Evolutionary conservation across 1,284 basidiomycete species (phyloP).

Genomic region (Heimioporus retisporus): DNA sequence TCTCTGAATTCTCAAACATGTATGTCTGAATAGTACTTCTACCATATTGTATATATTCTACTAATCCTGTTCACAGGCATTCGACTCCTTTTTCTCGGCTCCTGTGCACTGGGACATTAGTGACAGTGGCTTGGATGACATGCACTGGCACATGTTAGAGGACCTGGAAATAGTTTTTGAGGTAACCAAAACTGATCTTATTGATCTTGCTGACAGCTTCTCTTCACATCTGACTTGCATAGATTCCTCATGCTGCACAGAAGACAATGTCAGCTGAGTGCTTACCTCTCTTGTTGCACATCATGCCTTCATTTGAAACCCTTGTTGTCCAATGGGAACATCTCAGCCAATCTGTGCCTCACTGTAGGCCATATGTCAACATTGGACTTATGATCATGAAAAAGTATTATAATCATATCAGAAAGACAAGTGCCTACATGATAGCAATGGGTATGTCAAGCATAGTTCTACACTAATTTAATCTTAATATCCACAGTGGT

Average conservation of each 20-base stretch:
- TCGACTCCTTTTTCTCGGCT: background rate
- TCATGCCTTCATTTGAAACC: background rate
- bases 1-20: background rate
- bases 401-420: background rate
- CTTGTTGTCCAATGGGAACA: background rate
- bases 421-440: background rate
- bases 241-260: background rate
- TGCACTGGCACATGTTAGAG: background rate
- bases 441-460: background rate
- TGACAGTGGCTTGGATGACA: background rate
- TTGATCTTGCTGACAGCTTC: too few species aligned
- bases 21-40: background rate
- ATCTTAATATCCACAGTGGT: background rate
- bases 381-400: background rate
- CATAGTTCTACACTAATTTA: background rate
- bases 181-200: background rate
- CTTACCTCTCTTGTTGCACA: background rate
- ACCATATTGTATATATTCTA: background rate
- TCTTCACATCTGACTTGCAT: background rate
- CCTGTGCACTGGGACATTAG: background rate
- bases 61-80: background rate
- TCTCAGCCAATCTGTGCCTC: background rate
- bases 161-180: background rate
- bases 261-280: background rate
- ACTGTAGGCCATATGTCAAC: background rate